Percentiles rank a stretch among this genome's conserved stretches.
phyloP scores from a whole-genome alignment of 441 rosid species.

The Syzygium malaccense region DNA sequence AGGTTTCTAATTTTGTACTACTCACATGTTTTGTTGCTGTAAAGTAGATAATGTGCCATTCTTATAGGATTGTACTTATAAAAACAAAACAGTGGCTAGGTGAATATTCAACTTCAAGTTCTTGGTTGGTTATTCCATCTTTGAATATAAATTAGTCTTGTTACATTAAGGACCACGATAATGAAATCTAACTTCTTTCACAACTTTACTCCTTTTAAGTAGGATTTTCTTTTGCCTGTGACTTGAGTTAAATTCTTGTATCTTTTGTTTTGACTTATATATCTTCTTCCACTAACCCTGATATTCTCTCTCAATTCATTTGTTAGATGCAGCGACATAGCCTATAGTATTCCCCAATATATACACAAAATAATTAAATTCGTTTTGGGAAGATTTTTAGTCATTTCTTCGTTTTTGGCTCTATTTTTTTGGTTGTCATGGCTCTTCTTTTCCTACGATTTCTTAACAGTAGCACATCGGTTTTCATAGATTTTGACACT shows the following conservation, averaged over 20 bases:
- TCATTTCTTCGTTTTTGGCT: not conserved
- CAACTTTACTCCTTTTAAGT: not conserved
- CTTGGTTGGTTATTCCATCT: not conserved
- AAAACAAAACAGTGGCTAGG: not conserved
- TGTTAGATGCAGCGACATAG: not conserved
- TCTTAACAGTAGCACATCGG: not conserved
- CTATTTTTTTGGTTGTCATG: not conserved
- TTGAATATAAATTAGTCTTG: not conserved
- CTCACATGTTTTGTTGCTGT: not conserved
- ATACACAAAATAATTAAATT: no score
- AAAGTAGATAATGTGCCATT: not conserved
- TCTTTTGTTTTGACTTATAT: not conserved
- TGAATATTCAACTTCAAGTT: not conserved
- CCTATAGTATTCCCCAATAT: not conserved
- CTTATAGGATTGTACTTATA: not conserved
- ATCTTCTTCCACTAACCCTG: not conserved
- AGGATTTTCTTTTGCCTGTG: not conserved
- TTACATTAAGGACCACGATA: not conserved
- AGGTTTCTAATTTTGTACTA: slow-evolving; percentile 1
- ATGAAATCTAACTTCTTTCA: not conserved
- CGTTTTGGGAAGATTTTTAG: not conserved
- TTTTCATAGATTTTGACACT: not conserved
- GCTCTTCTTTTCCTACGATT: not conserved
- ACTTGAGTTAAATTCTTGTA: not conserved
- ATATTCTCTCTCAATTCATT: not conserved